Conservation (phyloP, 805 yeast species). For the Wickerhamomyces chaumierensis region DNA sequence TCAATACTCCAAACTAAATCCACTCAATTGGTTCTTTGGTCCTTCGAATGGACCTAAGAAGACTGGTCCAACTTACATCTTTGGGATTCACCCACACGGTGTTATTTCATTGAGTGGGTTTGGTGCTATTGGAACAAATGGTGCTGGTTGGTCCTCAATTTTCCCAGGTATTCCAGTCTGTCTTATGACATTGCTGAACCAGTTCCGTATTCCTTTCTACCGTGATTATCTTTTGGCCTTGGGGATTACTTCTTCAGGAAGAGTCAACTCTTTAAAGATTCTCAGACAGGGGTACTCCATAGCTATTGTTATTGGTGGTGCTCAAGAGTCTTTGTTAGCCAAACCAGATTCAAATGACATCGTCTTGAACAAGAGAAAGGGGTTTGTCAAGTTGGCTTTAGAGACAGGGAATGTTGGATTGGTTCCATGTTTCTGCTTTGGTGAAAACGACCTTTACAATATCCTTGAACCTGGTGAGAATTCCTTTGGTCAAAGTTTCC, state of each 20-base stretch:
- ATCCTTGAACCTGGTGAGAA: slow-evolving; percentile 32
- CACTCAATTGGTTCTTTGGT: slow-evolving; percentile 2
- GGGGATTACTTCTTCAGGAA: slow-evolving; percentile 80
- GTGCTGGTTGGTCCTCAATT: slow-evolving; percentile 50
- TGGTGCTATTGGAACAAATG: slow-evolving; percentile 76
- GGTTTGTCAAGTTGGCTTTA: slow-evolving; percentile 81
- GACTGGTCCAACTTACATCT: slow-evolving; percentile 69
- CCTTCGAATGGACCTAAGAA: slow-evolving; percentile 6
- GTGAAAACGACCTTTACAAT: slow-evolving; percentile 64
- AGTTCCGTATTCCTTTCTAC: slow-evolving; percentile 75
- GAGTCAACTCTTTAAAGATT: slow-evolving; percentile 54
- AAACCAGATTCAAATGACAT: slow-evolving; percentile 50
- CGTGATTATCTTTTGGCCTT: slow-evolving; percentile 74
- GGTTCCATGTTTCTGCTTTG: slow-evolving; percentile 87
- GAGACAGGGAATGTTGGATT: slow-evolving; percentile 64
- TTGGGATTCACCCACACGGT: slow-evolving; percentile 96
- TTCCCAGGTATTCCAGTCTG: slow-evolving; percentile 83
- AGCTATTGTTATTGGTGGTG: slow-evolving; percentile 92
- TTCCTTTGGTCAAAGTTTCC: slow-evolving; percentile 44
- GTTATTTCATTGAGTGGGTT: slow-evolving; percentile 86
- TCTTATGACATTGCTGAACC: slow-evolving; percentile 70
- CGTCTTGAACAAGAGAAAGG: slow-evolving; percentile 69
- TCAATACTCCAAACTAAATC: slow-evolving; percentile 1
- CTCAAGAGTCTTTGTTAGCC: slow-evolving; percentile 74
- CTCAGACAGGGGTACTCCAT: slow-evolving; percentile 61